Base-by-base conservation (phyloP, 23 red algal species). In the Pyropia yezoensis region DNA sequence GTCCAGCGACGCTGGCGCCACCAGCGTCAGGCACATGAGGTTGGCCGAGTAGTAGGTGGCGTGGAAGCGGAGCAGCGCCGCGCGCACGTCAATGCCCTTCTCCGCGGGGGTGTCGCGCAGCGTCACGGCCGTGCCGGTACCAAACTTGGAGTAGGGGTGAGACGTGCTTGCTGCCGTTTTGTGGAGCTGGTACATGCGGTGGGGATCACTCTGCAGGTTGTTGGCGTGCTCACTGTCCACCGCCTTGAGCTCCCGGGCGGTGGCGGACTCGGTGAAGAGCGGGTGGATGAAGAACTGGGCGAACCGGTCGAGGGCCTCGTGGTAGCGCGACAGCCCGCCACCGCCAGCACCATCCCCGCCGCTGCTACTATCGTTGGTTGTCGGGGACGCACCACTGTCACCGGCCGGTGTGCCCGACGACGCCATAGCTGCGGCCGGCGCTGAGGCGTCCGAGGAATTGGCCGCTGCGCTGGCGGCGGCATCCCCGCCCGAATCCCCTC, bases 201-300 rank as follows among this genome's bases (percentile, higher is more conserved):
- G 64, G 14, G 78, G 33, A 57, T 96, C 92, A 39, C 59, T 88
- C 33, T 90, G 87, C 27, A 89, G 50, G 77, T 96, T 96, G 64
- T 85, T 96, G 24, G 79, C 62, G 71, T 96, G 85, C 57, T 96
- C 92, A 7, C 85, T 84, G 59, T 96, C 84, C 7, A 96, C 92
- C 49, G 92, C 92, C 21, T 87, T 80, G 27, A 96, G 52, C 63
- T 96, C 92, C 25, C 92, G 75, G 29, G 76, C 83, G 7, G 80
- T 85, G 14, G 87, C 92, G n/a, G 54, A 33, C 54, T 90, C 74
- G 2, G 80, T 79, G 57, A 96, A 96, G 19, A 89, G 77, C 39
- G 92, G 92, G 2, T 74, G 27, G 56, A 81, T 88, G 66, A 96
- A 96, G 50, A 88, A 96, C 64, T 96, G 92, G 26, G 92, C 77